phyloP scores from a whole-genome alignment of 306 rosid species.

The Ormosia semicastrata region DNA sequence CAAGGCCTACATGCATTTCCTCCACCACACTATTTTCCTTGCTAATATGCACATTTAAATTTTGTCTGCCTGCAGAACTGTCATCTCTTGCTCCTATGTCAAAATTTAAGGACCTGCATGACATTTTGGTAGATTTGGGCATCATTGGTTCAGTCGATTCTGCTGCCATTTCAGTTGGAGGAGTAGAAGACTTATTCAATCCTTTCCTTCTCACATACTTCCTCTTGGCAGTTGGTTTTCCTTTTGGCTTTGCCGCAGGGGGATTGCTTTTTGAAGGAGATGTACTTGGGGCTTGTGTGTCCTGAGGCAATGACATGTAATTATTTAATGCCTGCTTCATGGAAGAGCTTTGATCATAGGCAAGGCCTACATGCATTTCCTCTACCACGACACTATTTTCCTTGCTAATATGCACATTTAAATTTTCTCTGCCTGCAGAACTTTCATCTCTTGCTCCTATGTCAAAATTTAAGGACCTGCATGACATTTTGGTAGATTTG shows the following conservation, averaged over 20 bases:
- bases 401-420: slow-evolving; percentile 13
- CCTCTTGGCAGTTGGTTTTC: slow-evolving; percentile 33
- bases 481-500: slow-evolving; percentile 38
- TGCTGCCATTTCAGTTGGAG: slow-evolving; percentile 25
- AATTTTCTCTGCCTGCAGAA: slow-evolving; percentile 24
- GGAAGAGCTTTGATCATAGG: slow-evolving; percentile 23
- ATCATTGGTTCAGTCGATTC: slow-evolving; percentile 29
- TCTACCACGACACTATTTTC: slow-evolving; percentile 18
- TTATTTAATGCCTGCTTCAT: slow-evolving; percentile 26
- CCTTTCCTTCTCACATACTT: slow-evolving; percentile 48
- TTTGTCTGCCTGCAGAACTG: slow-evolving; percentile 25
- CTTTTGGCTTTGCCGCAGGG: slow-evolving; percentile 8
- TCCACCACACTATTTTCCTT: slow-evolving; percentile 10
- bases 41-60: slow-evolving; percentile 16
- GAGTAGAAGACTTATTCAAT: slow-evolving; percentile 28
- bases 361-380: slow-evolving; percentile 23
- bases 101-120: slow-evolving; percentile 50
- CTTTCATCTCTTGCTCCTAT: slow-evolving; percentile 34
- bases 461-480: slow-evolving; percentile 49
- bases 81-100: slow-evolving; percentile 36
- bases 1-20: slow-evolving; percentile 23
- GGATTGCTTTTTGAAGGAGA: slow-evolving; percentile 19
- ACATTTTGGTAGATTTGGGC: slow-evolving; percentile 30
- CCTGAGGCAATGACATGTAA: slow-evolving; percentile 25
- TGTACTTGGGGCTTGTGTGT: slow-evolving; percentile 12